Percentiles rank a stretch among this genome's conserved stretches.
Evolutionary conservation across 169 alveolate species (phyloP).

Genomic region (Eimeria mitis): DNA sequence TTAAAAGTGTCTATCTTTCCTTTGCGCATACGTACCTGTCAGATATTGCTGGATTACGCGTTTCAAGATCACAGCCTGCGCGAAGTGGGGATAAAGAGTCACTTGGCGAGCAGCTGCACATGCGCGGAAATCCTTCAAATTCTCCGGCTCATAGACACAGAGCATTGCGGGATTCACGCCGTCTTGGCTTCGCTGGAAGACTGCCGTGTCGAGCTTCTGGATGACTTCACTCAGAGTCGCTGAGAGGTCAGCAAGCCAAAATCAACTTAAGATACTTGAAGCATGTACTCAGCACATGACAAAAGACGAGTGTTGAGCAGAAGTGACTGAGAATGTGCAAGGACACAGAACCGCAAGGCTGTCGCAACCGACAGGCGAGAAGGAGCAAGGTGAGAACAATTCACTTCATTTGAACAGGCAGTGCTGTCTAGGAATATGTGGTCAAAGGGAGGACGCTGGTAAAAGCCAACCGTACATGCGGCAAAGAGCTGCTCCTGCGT

Average conservation of each 20-base stretch:
- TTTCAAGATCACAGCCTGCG: conserved; percentile 45
- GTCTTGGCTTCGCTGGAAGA: conserved; percentile 51
- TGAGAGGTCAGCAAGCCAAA: conserved; percentile 8
- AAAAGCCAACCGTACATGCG: conserved; percentile 34
- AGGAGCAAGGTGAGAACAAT: neutral
- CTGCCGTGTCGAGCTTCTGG: conserved; percentile 48
- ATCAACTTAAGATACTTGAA: neutral
- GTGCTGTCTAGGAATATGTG: neutral
- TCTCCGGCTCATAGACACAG: conserved; percentile 35
- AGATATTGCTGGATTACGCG: conserved; percentile 26
- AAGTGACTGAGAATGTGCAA: neutral
- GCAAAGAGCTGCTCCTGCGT: conserved; percentile 59
- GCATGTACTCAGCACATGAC: neutral
- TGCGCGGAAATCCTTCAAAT: conserved; percentile 38
- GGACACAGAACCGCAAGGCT: neutral
- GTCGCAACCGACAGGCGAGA: neutral
- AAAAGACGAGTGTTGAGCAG: neutral
- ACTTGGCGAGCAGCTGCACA: conserved; percentile 64
- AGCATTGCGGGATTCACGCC: neutral
- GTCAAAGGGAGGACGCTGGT: neutral
- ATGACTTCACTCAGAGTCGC: conserved; percentile 52
- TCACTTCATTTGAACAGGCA: neutral
- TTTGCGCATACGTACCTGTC: neutral
- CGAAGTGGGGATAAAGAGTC: conserved; percentile 36
- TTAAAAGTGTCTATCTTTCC: neutral